Percentiles rank a stretch among this genome's conserved stretches.
Evolutionary conservation across 768 basidiomycete species (phyloP).

Genomic region (Russula brevipes): DNA sequence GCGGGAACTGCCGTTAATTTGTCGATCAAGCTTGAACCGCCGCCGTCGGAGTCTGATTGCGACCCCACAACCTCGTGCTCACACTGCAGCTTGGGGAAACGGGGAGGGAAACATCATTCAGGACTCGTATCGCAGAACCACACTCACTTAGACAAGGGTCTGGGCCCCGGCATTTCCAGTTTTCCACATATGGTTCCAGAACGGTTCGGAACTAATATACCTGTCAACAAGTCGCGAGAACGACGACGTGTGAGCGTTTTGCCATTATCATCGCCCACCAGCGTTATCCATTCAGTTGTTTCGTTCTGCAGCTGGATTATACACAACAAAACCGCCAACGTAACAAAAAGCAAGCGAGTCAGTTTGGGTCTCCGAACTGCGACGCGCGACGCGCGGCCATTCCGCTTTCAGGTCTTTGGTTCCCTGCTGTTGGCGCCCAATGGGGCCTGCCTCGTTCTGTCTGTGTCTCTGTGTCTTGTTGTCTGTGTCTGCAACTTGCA

Average conservation of each 20-base stretch:
- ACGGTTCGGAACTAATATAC: not conserved
- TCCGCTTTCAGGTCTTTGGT: conserved; percentile 10
- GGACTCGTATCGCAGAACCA: no score
- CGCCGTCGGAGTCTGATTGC: not conserved
- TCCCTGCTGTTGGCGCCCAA: not conserved
- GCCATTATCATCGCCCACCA: not conserved
- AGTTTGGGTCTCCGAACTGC: conserved; percentile 11
- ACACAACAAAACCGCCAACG: not conserved
- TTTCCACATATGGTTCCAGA: not conserved
- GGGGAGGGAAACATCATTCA: not conserved
- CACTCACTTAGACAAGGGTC: conserved; percentile 4
- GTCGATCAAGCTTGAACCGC: conserved; percentile 2
- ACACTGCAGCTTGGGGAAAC: not conserved
- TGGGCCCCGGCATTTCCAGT: not conserved
- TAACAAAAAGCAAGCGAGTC: not conserved
- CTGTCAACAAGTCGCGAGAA: not conserved
- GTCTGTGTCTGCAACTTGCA: no score
- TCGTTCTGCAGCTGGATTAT: no score
- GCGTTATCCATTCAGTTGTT: no score
- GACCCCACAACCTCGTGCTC: conserved; percentile 1
- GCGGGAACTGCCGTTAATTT: not conserved
- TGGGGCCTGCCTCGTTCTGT: not conserved
- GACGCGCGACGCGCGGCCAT: conserved; percentile 12
- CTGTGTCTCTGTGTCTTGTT: not conserved
- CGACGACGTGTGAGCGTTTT: not conserved